Conservation (phyloP, 2,329 filamentous ascomycete genomes). For the Cladosporium sp. region DNA sequence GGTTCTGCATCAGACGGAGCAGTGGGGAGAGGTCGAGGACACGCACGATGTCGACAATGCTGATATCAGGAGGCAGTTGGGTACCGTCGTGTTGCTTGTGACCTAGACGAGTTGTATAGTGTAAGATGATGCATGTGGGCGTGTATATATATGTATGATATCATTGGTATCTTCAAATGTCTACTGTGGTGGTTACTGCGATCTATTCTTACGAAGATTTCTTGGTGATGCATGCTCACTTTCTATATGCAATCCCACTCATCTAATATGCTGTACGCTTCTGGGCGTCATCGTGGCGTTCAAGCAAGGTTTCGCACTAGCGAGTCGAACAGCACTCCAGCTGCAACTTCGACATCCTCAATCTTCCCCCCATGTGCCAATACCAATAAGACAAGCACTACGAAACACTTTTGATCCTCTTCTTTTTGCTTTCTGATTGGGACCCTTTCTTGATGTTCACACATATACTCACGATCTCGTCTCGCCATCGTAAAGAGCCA, state of each 20-base stretch:
- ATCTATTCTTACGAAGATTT: background rate
- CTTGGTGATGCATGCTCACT: too few relatives aligned
- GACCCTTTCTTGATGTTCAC: too few relatives aligned
- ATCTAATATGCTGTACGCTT: too few relatives aligned
- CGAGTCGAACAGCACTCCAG: background rate
- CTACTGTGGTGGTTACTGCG: background rate
- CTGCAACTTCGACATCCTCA: background rate
- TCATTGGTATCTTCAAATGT: background rate
- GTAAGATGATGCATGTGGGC: background rate
- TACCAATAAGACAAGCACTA: background rate
- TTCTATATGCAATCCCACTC: too few relatives aligned
- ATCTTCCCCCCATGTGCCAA: background rate
- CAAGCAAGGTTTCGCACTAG: background rate
- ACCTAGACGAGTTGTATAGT: slow-evolving; percentile 25
- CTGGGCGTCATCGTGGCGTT: background rate
- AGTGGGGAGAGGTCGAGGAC: slow-evolving; percentile 97
- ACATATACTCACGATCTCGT: too few relatives aligned
- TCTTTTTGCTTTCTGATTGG: too few relatives aligned
- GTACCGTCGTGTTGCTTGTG: slow-evolving; percentile 80
- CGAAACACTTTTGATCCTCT: too few relatives aligned
- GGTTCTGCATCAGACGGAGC: slow-evolving; percentile 82
- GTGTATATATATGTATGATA: slow-evolving; percentile 7
- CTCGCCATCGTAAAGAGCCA: too few relatives aligned
- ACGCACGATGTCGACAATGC: slow-evolving; percentile 96
- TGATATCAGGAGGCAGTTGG: slow-evolving; percentile 82